These are phyloP conservation scores for Acanthamoeba polyphaga DNA, from an alignment of 208 protist species.

Conservation along the genomic window DNA sequence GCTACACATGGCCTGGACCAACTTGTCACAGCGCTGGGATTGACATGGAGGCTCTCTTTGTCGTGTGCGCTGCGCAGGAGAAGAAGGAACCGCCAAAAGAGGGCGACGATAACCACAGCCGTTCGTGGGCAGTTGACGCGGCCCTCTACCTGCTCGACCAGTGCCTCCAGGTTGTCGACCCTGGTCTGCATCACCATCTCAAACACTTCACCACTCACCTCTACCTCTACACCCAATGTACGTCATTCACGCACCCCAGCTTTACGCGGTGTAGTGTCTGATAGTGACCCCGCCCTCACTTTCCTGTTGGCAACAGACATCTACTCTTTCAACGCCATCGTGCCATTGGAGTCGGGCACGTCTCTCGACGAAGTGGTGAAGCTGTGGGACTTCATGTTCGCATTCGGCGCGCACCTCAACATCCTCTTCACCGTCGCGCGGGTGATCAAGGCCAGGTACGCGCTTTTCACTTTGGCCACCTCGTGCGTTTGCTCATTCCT, in stretches of 20 bases:
- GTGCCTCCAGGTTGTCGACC: constrained; percentile 73
- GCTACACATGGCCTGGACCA: background rate
- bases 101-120: background rate
- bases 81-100: background rate
- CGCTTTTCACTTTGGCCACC: constrained; percentile 2
- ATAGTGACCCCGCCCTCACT: background rate
- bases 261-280: background rate
- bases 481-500: background rate
- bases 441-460: constrained; percentile 84
- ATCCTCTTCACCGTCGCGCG: constrained; percentile 86
- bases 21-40: background rate
- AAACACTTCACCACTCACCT: constrained; percentile 40
- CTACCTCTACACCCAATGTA: constrained; percentile 77
- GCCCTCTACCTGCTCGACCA: constrained; percentile 66
- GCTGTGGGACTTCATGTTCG: constrained; percentile 90
- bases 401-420: constrained; percentile 89
- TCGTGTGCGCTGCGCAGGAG: background rate
- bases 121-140: constrained; percentile 5
- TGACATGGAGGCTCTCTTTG: background rate
- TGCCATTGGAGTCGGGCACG: constrained; percentile 83
- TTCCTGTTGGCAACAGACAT: constrained; percentile 13
- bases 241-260: background rate
- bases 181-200: constrained; percentile 73
- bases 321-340: constrained; percentile 73
- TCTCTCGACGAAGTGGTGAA: constrained; percentile 87